Evolutionary conservation across 169 alveolate genomes (phyloP).

Genomic region (Plasmodium ovale): DNA sequence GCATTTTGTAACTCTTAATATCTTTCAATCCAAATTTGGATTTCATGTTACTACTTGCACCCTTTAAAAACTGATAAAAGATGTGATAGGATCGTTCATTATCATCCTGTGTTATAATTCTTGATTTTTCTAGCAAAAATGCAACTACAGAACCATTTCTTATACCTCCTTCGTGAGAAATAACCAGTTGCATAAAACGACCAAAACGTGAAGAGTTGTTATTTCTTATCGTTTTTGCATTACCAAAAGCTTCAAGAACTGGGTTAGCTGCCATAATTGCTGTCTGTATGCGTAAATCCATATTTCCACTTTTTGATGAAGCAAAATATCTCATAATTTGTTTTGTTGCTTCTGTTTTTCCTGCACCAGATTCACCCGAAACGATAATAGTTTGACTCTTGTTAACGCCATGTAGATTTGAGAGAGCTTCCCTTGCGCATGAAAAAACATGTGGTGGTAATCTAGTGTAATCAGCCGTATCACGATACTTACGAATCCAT

Average conservation of each 20-base stretch:
- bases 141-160: conserved; percentile 93
- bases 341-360: conserved; percentile 99
- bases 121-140: conserved; percentile 96
- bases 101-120: conserved; percentile 94
- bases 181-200: conserved; percentile 94
- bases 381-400: conserved; percentile 95
- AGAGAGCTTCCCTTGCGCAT: conserved; percentile 91
- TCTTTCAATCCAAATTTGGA: conserved; percentile 83
- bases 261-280: conserved; percentile 97
- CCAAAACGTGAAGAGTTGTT: conserved; percentile 98
- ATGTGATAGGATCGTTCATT: conserved; percentile 97
- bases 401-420: conserved; percentile 89
- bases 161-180: conserved; percentile 92
- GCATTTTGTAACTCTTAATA: conserved; percentile 83
- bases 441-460: conserved; percentile 92
- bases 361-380: conserved; percentile 99
- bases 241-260: conserved; percentile 98
- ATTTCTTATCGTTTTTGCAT: conserved; percentile 98
- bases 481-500: conserved; percentile 87
- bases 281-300: conserved; percentile 84
- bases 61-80: conserved; percentile 95
- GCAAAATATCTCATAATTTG: conserved; percentile 94
- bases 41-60: conserved; percentile 89
- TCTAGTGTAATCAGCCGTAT: conserved; percentile 83
- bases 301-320: conserved; percentile 82